Evolutionary conservation across 2,329 filamentous ascomycete species (phyloP).

Genomic region (Fusarium xylarioides): DNA sequence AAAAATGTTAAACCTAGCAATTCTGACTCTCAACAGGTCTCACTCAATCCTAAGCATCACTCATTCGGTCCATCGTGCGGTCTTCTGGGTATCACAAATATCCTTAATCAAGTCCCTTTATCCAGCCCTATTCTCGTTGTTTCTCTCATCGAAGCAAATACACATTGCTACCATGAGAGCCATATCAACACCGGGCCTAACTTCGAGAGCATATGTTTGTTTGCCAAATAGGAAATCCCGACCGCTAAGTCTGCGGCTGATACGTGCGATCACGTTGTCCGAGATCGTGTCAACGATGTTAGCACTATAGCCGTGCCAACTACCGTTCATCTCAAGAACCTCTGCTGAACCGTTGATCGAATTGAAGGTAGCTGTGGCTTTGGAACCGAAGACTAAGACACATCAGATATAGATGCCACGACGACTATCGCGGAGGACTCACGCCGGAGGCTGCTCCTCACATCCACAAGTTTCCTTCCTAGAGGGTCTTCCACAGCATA

Average conservation of each 20-base stretch:
- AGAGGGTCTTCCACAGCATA: constrained; percentile 59
- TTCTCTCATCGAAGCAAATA: constrained; percentile 71
- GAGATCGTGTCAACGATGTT: constrained; percentile 64
- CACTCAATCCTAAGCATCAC: background rate
- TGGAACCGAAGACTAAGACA: constrained; percentile 59
- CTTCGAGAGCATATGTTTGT: constrained; percentile 71
- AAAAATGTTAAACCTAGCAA: background rate
- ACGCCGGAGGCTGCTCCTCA: constrained; percentile 65
- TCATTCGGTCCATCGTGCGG: background rate
- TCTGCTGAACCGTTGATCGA: constrained; percentile 55
- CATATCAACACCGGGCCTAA: constrained; percentile 73
- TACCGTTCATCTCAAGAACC: constrained; percentile 66
- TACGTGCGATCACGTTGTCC: constrained; percentile 63
- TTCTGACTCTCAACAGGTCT: background rate
- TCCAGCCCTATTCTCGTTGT: background rate
- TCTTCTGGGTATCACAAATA: constrained; percentile 2
- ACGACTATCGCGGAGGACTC: constrained; percentile 40
- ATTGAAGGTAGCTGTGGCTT: constrained; percentile 67
- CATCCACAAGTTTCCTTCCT: constrained; percentile 60
- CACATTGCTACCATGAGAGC: constrained; percentile 72
- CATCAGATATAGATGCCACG: background rate
- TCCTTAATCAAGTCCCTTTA: background rate
- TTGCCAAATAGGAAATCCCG: constrained; percentile 67
- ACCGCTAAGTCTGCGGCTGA: constrained; percentile 66
- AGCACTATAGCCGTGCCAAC: constrained; percentile 66